These are phyloP conservation scores for Penicillium sp. DNA, from an alignment of 2,329 filamentous ascomycete genomes.

Conservation along the genomic window DNA sequence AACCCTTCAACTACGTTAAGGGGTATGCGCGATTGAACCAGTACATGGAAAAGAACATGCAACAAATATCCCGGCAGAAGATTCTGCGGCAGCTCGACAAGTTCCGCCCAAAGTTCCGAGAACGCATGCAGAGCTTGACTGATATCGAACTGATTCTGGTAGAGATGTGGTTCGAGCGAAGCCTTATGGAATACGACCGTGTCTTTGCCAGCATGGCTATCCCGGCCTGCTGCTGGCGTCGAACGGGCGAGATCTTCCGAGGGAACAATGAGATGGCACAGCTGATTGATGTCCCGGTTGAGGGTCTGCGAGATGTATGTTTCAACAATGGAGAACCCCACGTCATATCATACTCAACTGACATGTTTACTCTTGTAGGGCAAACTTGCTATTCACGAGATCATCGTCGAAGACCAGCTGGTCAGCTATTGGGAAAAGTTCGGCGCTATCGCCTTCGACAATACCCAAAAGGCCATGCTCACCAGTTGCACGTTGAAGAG, in stretches of 20 bases:
- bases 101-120: slow-evolving; percentile 89
- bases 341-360: not conserved
- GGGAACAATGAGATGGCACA: slow-evolving; percentile 99
- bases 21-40: slow-evolving; percentile 81
- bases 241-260: slow-evolving; percentile 92
- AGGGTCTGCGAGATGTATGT: slow-evolving; percentile 79
- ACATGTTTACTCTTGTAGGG: slow-evolving; percentile 49
- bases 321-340: not conserved
- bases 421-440: slow-evolving; percentile 99
- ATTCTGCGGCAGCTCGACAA: slow-evolving; percentile 84
- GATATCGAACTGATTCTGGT: slow-evolving; percentile 91
- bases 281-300: slow-evolving; percentile 83
- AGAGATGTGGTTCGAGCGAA: slow-evolving; percentile 98
- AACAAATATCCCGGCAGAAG: slow-evolving; percentile 72
- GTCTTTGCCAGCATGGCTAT: slow-evolving; percentile 99
- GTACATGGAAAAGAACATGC: slow-evolving; percentile 86
- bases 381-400: slow-evolving; percentile 88
- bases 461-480: slow-evolving; percentile 83
- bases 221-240: slow-evolving; percentile 90
- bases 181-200: slow-evolving; percentile 93
- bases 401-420: slow-evolving; percentile 85
- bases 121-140: slow-evolving; percentile 83
- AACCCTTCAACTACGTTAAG: slow-evolving; percentile 97
- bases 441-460: slow-evolving; percentile 91
- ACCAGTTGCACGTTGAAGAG: slow-evolving; percentile 88